Percentiles rank a stretch among this genome's conserved stretches.
phyloP scores from a whole-genome alignment of 768 basidiomycete species.

The Boletellus ananiceps region DNA sequence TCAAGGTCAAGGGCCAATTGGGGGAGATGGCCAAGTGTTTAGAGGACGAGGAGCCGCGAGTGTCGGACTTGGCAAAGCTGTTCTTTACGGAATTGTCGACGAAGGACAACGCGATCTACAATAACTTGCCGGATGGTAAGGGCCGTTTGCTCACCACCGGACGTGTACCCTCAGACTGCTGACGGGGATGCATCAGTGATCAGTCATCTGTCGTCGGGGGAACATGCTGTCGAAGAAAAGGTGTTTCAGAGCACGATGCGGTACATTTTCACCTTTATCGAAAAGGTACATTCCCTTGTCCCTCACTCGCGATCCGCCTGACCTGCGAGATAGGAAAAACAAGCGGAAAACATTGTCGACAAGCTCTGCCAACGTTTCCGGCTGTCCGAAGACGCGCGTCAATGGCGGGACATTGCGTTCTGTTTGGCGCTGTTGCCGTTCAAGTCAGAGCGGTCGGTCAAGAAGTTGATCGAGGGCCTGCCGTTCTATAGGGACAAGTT shows the following conservation, averaged over 20 bases:
- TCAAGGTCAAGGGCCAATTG: slow-evolving; percentile 98
- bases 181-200: slow-evolving; percentile 55
- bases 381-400: slow-evolving; percentile 79
- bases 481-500: slow-evolving; percentile 95
- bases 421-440: slow-evolving; percentile 92
- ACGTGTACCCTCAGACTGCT: too few relatives aligned
- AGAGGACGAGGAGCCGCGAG: slow-evolving; percentile 82
- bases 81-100: slow-evolving; percentile 96
- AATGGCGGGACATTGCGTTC: slow-evolving; percentile 97
- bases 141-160: background rate
- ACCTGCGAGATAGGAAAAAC: slow-evolving; percentile 74
- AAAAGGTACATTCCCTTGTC: slow-evolving; percentile 59
- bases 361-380: slow-evolving; percentile 97
- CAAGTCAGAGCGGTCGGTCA: slow-evolving; percentile 95
- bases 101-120: slow-evolving; percentile 98
- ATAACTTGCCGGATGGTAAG: slow-evolving; percentile 93
- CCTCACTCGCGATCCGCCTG: background rate
- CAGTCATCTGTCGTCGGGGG: slow-evolving; percentile 87
- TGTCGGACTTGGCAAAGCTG: slow-evolving; percentile 92
- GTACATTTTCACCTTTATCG: slow-evolving; percentile 95
- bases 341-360: slow-evolving; percentile 95
- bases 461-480: slow-evolving; percentile 91
- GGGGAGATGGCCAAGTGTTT: slow-evolving; percentile 99
- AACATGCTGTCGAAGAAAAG: slow-evolving; percentile 89
- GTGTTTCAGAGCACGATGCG: slow-evolving; percentile 88